phyloP scores from a whole-genome alignment of 192 early-diverging fungal genomes.

The Backusella macrospora region DNA sequence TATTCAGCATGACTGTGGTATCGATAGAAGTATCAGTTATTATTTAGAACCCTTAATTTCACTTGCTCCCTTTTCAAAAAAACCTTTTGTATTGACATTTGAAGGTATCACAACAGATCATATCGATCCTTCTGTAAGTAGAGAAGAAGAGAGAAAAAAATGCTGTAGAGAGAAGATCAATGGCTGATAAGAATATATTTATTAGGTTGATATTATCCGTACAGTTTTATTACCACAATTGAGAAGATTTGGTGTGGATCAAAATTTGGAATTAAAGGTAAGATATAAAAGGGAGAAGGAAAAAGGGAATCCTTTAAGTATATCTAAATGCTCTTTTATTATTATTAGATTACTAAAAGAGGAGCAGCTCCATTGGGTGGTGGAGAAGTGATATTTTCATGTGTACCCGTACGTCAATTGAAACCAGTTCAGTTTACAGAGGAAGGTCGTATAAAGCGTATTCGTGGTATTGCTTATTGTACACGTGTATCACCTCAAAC shows the following conservation, averaged over 20 bases:
- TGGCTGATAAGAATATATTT: neutral
- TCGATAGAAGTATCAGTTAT: slow-evolving; percentile 87
- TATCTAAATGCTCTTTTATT: neutral
- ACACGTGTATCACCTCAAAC: slow-evolving; percentile 92
- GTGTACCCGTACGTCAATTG: slow-evolving; percentile 78
- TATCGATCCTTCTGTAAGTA: slow-evolving; percentile 80
- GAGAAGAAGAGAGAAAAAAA: neutral
- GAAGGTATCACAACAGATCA: slow-evolving; percentile 95
- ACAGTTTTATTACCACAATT: slow-evolving; percentile 88
- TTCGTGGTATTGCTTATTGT: slow-evolving; percentile 92
- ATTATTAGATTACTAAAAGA: slow-evolving; percentile 77
- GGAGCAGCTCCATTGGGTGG: slow-evolving; percentile 93
- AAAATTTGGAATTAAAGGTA: slow-evolving; percentile 82
- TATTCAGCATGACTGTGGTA: slow-evolving; percentile 86
- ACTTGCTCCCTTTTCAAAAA: slow-evolving; percentile 92
- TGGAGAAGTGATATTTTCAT: slow-evolving; percentile 86
- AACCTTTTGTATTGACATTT: slow-evolving; percentile 79
- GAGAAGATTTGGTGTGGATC: slow-evolving; percentile 84
- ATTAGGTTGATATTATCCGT: slow-evolving; percentile 83
- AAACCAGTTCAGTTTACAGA: slow-evolving; percentile 84
- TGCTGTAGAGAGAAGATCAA: neutral
- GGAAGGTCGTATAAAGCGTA: slow-evolving; percentile 84
- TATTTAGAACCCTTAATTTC: slow-evolving; percentile 91
- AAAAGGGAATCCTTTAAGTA: neutral
- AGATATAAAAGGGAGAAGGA: neutral